Conservation (phyloP, 2,329 filamentous ascomycete species). For the Dryadomyces quercus-mongolicae region DNA sequence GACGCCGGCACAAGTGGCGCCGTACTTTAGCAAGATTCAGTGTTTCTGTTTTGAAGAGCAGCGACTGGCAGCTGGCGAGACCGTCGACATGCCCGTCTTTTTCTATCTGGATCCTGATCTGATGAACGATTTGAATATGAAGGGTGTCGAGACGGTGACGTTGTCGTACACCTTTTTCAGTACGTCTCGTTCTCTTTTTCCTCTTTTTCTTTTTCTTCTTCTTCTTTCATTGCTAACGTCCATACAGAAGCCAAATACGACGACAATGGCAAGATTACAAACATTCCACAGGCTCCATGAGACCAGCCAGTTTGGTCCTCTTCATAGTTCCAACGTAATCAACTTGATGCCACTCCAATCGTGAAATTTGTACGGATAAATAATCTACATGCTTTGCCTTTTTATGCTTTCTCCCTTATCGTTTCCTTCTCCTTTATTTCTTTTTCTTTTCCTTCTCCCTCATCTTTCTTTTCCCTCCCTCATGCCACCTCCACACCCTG, state of each 20-base stretch:
- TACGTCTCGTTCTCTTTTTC: slow-evolving; percentile 34
- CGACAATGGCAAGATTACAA: slow-evolving; percentile 57
- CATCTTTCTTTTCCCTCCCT: not conserved
- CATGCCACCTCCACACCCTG: not conserved
- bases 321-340: no score
- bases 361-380: no score
- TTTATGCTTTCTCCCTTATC: not conserved
- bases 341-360: no score
- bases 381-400: not conserved
- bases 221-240: not conserved
- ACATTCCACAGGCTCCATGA: slow-evolving; percentile 11
- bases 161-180: slow-evolving; percentile 98
- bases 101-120: slow-evolving; percentile 98
- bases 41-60: slow-evolving; percentile 99
- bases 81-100: slow-evolving; percentile 98
- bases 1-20: slow-evolving; percentile 86
- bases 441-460: not conserved
- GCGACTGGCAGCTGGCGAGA: slow-evolving; percentile 85
- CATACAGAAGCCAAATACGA: slow-evolving; percentile 68
- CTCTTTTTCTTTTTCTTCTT: not conserved
- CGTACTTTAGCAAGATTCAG: slow-evolving; percentile 99
- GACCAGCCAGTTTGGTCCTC: no score
- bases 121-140: slow-evolving; percentile 85
- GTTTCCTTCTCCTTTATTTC: not conserved
- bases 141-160: slow-evolving; percentile 86